Conservation (phyloP, 495 filamentous ascomycete species). For the Penicillium crystallinum region DNA sequence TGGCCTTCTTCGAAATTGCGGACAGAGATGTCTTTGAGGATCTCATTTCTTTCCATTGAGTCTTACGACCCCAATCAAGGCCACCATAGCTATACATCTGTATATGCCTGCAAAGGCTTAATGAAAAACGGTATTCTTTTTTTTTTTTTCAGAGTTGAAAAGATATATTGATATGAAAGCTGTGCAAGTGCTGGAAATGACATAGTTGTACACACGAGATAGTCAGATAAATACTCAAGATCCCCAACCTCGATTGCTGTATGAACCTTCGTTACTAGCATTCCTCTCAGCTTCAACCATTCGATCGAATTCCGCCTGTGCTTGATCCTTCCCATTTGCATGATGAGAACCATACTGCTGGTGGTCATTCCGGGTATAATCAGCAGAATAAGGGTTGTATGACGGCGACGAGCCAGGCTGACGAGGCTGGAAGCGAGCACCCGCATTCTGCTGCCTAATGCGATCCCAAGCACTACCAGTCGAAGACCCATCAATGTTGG, state of each 20-base stretch:
- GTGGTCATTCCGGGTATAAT: constrained; percentile 1
- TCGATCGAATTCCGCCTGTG: constrained; percentile 39
- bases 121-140: constrained; percentile 2
- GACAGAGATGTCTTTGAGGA: not conserved
- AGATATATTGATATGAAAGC: not conserved
- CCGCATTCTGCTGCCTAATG: constrained; percentile 28
- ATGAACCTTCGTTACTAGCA: constrained; percentile 12
- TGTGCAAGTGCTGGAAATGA: not conserved
- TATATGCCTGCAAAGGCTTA: constrained; percentile 9
- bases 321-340: constrained; percentile 28
- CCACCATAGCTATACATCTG: not conserved
- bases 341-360: constrained; percentile 11
- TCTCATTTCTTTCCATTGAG: not conserved
- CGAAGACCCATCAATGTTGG: constrained; percentile 10
- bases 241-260: constrained; percentile 21
- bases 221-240: not conserved
- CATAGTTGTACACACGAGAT: not conserved
- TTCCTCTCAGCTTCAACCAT: constrained; percentile 39
- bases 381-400: not conserved
- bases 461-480: constrained; percentile 39
- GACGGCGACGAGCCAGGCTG: not conserved
- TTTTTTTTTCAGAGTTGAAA: not conserved
- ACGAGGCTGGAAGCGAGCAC: constrained; percentile 5
- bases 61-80: not conserved
- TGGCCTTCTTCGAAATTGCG: not conserved